Percentiles rank a stretch among this genome's conserved stretches.
phyloP scores from a whole-genome alignment of 225 moss, liverwort and hornwort genomes.

The Straminergon stramineum region DNA sequence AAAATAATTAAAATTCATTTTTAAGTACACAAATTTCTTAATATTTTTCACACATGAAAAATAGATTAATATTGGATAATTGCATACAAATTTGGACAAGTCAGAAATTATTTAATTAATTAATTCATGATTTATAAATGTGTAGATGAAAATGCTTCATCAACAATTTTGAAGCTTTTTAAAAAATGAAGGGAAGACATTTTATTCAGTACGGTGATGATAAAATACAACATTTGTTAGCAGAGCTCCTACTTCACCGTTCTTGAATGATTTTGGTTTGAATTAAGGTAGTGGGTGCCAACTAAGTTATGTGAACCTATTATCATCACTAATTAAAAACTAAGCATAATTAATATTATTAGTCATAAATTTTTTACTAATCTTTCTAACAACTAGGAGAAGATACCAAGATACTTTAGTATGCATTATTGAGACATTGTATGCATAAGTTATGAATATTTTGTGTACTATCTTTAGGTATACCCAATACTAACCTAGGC shows the following conservation, averaged over 20 bases:
- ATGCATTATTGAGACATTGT: not conserved
- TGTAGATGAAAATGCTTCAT: not conserved
- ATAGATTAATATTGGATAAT: not conserved
- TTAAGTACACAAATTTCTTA: not conserved
- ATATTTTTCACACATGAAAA: not conserved
- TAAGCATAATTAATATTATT: too few relatives aligned
- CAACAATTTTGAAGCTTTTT: not conserved
- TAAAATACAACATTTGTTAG: not conserved
- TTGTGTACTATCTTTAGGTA: accelerated
- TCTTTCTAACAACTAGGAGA: not conserved
- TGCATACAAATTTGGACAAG: not conserved
- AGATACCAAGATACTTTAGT: accelerated
- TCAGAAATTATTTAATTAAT: not conserved
- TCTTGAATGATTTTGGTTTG: accelerated
- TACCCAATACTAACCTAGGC: accelerated
- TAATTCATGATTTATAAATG: not conserved
- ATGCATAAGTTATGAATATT: not conserved
- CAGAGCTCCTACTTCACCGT: not conserved
- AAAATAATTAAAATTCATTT: not conserved
- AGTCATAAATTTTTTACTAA: not conserved
- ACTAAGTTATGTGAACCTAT: not conserved
- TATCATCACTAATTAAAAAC: not conserved
- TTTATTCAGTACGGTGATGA: not conserved
- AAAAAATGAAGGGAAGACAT: not conserved
- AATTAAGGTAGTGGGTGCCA: accelerated